Evolutionary conservation across 257 asterid species (phyloP).

Genomic region (Fraxinus pennsylvanica): DNA sequence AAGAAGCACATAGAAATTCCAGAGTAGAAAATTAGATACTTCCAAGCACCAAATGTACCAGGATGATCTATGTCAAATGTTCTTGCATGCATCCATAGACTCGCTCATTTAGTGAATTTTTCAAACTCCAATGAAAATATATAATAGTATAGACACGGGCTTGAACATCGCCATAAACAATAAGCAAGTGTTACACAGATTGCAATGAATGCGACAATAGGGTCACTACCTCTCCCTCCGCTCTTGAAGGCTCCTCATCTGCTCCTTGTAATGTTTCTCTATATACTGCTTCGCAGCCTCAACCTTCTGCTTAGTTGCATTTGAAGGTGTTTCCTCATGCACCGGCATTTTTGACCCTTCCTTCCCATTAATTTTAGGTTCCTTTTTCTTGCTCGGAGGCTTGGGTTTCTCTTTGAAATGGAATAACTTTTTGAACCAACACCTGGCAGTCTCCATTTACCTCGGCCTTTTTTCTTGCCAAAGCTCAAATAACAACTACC

Average conservation of each 20-base stretch:
- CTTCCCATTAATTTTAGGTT: constrained; percentile 50
- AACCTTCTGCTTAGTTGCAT: constrained; percentile 90
- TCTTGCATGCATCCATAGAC: too few relatives aligned
- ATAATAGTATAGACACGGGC: background rate
- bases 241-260: constrained; percentile 94
- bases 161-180: background rate
- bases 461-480: constrained; percentile 22
- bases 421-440: constrained; percentile 57
- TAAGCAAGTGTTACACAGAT: background rate
- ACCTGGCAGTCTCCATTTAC: constrained; percentile 73
- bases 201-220: background rate
- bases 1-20: too few relatives aligned
- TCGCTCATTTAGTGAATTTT: too few relatives aligned
- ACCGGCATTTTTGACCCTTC: constrained; percentile 59
- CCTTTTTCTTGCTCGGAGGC: constrained; percentile 58
- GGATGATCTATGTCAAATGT: background rate
- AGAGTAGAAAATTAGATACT: too few relatives aligned
- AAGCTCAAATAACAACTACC: constrained; percentile 9
- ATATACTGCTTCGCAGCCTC: constrained; percentile 98
- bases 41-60: constrained; percentile 3
- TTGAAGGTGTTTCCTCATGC: constrained; percentile 75
- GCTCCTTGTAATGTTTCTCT: constrained; percentile 96
- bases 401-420: constrained; percentile 73
- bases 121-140: too few relatives aligned
- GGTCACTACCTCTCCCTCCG: constrained; percentile 79